phyloP scores from a whole-genome alignment of 2,329 filamentous ascomycete genomes.

The Aureobasidium leucospermi region DNA sequence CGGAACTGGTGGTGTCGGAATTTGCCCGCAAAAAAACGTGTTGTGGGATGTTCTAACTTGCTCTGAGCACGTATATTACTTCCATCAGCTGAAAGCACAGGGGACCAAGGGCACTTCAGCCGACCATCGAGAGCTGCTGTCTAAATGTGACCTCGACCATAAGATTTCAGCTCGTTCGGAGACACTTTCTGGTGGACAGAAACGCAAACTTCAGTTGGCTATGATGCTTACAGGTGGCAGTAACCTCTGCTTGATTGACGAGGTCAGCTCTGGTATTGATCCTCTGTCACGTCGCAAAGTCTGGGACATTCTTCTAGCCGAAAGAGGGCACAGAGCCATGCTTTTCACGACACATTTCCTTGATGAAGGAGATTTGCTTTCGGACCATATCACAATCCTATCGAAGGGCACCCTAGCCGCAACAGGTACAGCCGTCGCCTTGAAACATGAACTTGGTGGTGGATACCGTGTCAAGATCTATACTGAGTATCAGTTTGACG shows the following conservation, averaged over 20 bases:
- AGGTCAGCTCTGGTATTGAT: slow-evolving; percentile 83
- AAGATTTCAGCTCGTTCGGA: slow-evolving; percentile 67
- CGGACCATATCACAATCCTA: slow-evolving; percentile 81
- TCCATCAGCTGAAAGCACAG: slow-evolving; percentile 71
- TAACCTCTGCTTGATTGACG: slow-evolving; percentile 81
- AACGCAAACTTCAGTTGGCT: slow-evolving; percentile 82
- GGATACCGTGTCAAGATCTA: slow-evolving; percentile 77
- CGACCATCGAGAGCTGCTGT: slow-evolving; percentile 56
- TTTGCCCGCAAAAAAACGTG: slow-evolving; percentile 90
- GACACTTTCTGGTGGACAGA: slow-evolving; percentile 84
- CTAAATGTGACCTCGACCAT: slow-evolving; percentile 63
- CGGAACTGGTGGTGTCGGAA: slow-evolving; percentile 69
- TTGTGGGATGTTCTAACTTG: slow-evolving; percentile 86
- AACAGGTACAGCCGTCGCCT: slow-evolving; percentile 73
- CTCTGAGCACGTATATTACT: slow-evolving; percentile 74
- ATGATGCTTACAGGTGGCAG: slow-evolving; percentile 94
- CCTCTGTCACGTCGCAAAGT: slow-evolving; percentile 81
- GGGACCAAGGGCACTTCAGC: slow-evolving; percentile 50
- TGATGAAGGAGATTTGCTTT: slow-evolving; percentile 83
- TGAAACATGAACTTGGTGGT: slow-evolving; percentile 74
- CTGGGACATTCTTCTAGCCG: slow-evolving; percentile 85
- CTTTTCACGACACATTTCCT: slow-evolving; percentile 89
- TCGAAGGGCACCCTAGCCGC: slow-evolving; percentile 78
- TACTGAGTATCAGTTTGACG: slow-evolving; percentile 42
- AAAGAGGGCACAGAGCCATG: slow-evolving; percentile 74